phyloP scores from a whole-genome alignment of 352 stramenopile species.

The Globisporangium yorkense region DNA sequence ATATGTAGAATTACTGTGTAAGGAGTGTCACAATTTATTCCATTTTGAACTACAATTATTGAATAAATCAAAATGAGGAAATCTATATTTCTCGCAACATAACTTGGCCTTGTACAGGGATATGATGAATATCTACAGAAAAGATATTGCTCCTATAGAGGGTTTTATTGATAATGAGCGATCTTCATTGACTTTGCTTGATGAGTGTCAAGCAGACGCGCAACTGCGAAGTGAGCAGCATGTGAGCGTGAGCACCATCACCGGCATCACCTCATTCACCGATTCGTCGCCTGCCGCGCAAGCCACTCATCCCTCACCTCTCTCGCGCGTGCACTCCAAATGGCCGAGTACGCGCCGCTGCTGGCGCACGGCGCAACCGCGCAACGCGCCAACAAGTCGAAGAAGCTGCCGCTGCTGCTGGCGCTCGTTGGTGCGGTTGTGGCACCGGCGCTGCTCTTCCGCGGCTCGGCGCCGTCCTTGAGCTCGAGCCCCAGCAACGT shows the following conservation, averaged over 20 bases:
- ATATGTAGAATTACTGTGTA: too few species aligned
- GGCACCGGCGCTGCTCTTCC: conserved; percentile 26
- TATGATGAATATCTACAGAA: too few species aligned
- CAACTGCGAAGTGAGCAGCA: too few species aligned
- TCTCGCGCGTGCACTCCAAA: neutral
- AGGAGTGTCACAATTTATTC: too few species aligned
- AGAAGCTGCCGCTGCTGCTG: conserved; percentile 28
- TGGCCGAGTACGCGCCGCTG: conserved; percentile 24
- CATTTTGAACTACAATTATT: too few species aligned
- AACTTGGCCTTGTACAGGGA: too few species aligned
- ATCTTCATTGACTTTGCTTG: too few species aligned
- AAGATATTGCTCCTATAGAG: too few species aligned
- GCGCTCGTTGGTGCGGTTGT: conserved; percentile 23
- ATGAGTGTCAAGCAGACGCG: too few species aligned
- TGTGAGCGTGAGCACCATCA: neutral
- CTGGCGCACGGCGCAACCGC: conserved; percentile 14
- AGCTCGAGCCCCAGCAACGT: neutral
- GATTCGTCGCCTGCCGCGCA: neutral
- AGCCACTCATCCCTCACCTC: neutral
- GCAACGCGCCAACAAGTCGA: neutral
- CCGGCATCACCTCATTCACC: neutral
- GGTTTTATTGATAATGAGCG: too few species aligned
- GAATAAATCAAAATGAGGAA: too few species aligned
- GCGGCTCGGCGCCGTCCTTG: conserved; percentile 12
- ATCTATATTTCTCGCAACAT: too few species aligned